Evolutionary conservation across 148 eudicot genomes (phyloP), one percentile per base, ranked within the genome.

Genomic region (Polygonum aviculare): DNA sequence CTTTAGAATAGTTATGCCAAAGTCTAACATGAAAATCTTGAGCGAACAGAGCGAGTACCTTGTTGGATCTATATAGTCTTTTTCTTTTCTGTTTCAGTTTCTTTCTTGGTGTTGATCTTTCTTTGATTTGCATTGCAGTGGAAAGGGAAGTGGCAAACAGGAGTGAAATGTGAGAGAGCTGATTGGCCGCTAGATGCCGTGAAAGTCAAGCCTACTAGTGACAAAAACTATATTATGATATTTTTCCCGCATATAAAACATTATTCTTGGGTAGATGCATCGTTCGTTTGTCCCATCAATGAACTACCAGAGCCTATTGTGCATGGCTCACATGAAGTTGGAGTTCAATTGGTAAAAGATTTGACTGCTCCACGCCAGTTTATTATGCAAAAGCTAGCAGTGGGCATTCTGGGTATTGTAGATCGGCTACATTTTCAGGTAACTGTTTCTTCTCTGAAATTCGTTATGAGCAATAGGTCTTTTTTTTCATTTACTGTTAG

Each of bases 91-190:
- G 14, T 50, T 79, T 47, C 0, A 7, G 6, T 47, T 12, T 12
- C 31, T 72, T 78, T 54, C 79, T 10, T 44, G 47, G 47, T 44
- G 47, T 44, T 44, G 47, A 51, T 45, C 16, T 80, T 82, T 77
- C 78, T 44, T 44, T 44, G 9, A 6, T 44, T 44, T 44, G 47
- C 47, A 44, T 44, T 6, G 9, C 47, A 96, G 99, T 88, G 98
- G 98, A 86, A 95, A 81, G 99, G 97, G 73, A 85, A 83, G 92
- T 96, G 99, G 99, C 99, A 90, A 85, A 88, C 97, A 59, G 99
- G 98, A 77, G 91, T 96, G 62, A 90, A 86, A 78, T 96, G 99
- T 76, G 93, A 87, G 73, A 87, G 93, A 85, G 89, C 85, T 80
- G 99, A 96, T 73, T 96, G 99, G 98, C 99, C 99, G 63, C 82